A percentile compares a stretch with the other conserved stretches of the same genome.
These are phyloP conservation scores for Phytophthora rubi DNA, from an alignment of 352 stramenopile genomes.

Conservation along the genomic window DNA sequence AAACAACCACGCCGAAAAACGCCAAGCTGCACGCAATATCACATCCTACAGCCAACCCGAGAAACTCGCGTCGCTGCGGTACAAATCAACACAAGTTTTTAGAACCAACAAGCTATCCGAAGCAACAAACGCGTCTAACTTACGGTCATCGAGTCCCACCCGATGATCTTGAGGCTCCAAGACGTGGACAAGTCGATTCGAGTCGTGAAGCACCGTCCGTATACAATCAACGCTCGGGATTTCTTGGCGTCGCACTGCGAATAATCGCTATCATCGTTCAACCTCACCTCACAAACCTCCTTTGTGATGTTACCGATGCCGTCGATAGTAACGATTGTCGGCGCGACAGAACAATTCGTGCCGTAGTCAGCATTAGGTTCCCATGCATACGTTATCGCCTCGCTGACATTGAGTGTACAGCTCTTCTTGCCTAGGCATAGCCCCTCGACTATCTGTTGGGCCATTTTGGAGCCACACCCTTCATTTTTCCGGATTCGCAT, in stretches of 20 bases:
- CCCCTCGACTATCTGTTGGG: slow-evolving; percentile 73
- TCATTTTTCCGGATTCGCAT: slow-evolving; percentile 58
- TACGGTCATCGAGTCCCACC: slow-evolving; percentile 83
- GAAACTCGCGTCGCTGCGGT: slow-evolving; percentile 66
- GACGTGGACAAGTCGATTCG: slow-evolving; percentile 75
- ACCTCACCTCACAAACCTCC: slow-evolving; percentile 41
- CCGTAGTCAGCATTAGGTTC: slow-evolving; percentile 48
- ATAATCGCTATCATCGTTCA: slow-evolving; percentile 70
- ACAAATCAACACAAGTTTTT: neutral
- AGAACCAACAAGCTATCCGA: neutral
- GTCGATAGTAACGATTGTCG: slow-evolving; percentile 32
- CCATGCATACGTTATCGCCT: slow-evolving; percentile 65
- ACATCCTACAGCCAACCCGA: slow-evolving; percentile 70
- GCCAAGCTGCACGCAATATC: slow-evolving; percentile 72
- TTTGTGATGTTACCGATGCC: slow-evolving; percentile 38
- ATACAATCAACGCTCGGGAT: slow-evolving; percentile 67
- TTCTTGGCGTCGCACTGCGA: slow-evolving; percentile 43
- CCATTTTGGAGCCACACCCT: slow-evolving; percentile 49
- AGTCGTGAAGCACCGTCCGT: slow-evolving; percentile 77
- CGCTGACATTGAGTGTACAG: slow-evolving; percentile 71
- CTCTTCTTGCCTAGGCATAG: slow-evolving; percentile 74
- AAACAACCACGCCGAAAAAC: slow-evolving; percentile 75
- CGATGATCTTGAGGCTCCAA: slow-evolving; percentile 80
- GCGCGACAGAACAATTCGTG: slow-evolving; percentile 43
- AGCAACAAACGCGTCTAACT: slow-evolving; percentile 1